Percentiles rank a stretch among this genome's conserved stretches.
phyloP scores from a whole-genome alignment of 2,329 filamentous ascomycete genomes.

The Cytospora paraplurivora region DNA sequence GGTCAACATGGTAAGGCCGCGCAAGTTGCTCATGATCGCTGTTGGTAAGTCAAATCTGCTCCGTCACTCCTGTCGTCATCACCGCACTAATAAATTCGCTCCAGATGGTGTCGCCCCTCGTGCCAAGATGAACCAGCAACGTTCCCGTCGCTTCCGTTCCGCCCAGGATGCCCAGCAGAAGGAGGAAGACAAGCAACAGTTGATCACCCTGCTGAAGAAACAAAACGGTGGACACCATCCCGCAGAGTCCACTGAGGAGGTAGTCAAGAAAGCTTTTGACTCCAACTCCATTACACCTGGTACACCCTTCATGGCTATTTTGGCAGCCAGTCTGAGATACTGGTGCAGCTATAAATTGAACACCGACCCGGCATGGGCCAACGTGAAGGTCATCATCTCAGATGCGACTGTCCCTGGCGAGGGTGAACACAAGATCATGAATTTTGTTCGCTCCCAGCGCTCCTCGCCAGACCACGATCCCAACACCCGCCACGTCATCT shows the following conservation, averaged over 20 bases:
- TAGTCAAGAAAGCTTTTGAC: slow-evolving; percentile 90
- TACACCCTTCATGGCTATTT: slow-evolving; percentile 97
- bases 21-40: slow-evolving; percentile 96
- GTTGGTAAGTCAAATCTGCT: slow-evolving; percentile 66
- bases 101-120: slow-evolving; percentile 92
- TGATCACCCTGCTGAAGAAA: slow-evolving; percentile 79
- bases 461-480: slow-evolving; percentile 89
- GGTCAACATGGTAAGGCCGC: slow-evolving; percentile 96
- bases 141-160: slow-evolving; percentile 90
- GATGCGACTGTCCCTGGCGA: slow-evolving; percentile 97
- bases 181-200: slow-evolving; percentile 85
- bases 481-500: slow-evolving; percentile 97
- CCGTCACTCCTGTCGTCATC: neutral
- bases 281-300: slow-evolving; percentile 86
- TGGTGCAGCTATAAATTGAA: slow-evolving; percentile 98
- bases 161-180: slow-evolving; percentile 95
- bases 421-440: slow-evolving; percentile 99
- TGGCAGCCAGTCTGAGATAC: slow-evolving; percentile 86
- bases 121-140: slow-evolving; percentile 99
- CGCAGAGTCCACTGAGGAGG: slow-evolving; percentile 60
- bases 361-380: slow-evolving; percentile 93
- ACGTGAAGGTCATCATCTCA: slow-evolving; percentile 96
- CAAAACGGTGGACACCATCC: slow-evolving; percentile 69
- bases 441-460: slow-evolving; percentile 92
- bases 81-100: slow-evolving; percentile 34